Evolutionary conservation across 2,329 filamentous ascomycete genomes (phyloP).

Genomic region (Aspergillus vadensis): DNA sequence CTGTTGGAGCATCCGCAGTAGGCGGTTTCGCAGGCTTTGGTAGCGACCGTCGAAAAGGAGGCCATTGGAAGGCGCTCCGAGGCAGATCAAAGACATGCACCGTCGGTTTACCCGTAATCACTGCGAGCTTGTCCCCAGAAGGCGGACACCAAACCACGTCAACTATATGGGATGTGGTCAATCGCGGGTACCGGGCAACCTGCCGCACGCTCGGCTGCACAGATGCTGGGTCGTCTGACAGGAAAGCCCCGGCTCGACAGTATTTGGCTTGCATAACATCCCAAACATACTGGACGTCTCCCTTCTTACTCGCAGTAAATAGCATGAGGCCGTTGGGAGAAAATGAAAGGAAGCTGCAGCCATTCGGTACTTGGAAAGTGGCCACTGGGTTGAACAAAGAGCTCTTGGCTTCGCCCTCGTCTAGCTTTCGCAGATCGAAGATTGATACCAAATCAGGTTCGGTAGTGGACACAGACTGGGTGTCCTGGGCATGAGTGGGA

Average conservation of each 20-base stretch:
- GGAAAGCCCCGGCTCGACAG: slow-evolving; percentile 41
- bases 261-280: slow-evolving; percentile 52
- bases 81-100: slow-evolving; percentile 90
- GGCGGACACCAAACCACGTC: slow-evolving; percentile 87
- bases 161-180: slow-evolving; percentile 88
- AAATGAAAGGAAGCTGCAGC: slow-evolving; percentile 54
- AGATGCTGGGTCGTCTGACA: slow-evolving; percentile 37
- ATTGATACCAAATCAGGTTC: slow-evolving; percentile 51
- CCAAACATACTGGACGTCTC: slow-evolving; percentile 54
- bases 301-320: slow-evolving; percentile 51
- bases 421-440: slow-evolving; percentile 48
- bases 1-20: slow-evolving; percentile 48
- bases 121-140: slow-evolving; percentile 77
- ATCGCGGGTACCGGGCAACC: slow-evolving; percentile 82
- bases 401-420: slow-evolving; percentile 41
- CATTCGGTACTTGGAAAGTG: slow-evolving; percentile 51
- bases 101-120: slow-evolving; percentile 93
- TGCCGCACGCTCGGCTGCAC: slow-evolving; percentile 65
- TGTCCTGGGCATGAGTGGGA: slow-evolving; percentile 49
- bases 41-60: slow-evolving; percentile 61
- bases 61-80: slow-evolving; percentile 81
- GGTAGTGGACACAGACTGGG: slow-evolving; percentile 34
- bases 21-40: slow-evolving; percentile 39
- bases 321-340: slow-evolving; percentile 51
- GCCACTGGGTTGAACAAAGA: slow-evolving; percentile 41